Base-by-base conservation (phyloP, 2,329 filamentous ascomycete genomes). In the Phialophora expanda region DNA sequence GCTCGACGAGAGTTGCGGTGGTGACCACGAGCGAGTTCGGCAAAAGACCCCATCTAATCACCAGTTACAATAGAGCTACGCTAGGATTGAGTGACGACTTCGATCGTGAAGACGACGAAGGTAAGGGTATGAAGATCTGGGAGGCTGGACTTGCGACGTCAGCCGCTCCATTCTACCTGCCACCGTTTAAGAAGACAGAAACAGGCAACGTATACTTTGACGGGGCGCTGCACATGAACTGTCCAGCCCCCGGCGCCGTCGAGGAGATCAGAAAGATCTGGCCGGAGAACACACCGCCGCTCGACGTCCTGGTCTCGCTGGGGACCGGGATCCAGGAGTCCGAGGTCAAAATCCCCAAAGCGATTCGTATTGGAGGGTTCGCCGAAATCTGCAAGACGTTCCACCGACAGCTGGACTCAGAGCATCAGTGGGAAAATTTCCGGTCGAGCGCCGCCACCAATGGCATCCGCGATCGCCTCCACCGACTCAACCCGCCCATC, bases 261-360 rank as follows among this genome's bases (percentile, higher is more conserved):
- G 58, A 61, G 50, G 58, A 61, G 32, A 53, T 61, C 20, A 41
- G 32, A 46, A 61, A 54, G 48, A 41, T 61, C 38, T 61, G 58
- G 58, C 58, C 58, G n/a, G 58, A 61, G 22, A 28, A 55, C 46
- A 38, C 48, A 12, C 48, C 58, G 0, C 55, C 48, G 46, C 46
- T 61, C 30, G 58, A 61, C 30, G 46, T 61, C 14, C 58, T 61
- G 14, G 12, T 61, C 58, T 61, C 58, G 11, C 17, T 61, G 4
- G 58, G 58, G 1, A 61, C 58, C n/a, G 58, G 58, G 7, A 54
- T 61, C 30, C 58, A 61, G 58, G 58, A 61, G n/a, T 61, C 58
- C 7, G 58, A 61, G 17, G 48, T 61, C 50, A 61, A 61, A 32
- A 61, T 61, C 30, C 58, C 58, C 8, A 32, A 51, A 20, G 58